Base-by-base conservation (phyloP, 768 basidiomycete genomes). In the Lentinula detonsa region DNA sequence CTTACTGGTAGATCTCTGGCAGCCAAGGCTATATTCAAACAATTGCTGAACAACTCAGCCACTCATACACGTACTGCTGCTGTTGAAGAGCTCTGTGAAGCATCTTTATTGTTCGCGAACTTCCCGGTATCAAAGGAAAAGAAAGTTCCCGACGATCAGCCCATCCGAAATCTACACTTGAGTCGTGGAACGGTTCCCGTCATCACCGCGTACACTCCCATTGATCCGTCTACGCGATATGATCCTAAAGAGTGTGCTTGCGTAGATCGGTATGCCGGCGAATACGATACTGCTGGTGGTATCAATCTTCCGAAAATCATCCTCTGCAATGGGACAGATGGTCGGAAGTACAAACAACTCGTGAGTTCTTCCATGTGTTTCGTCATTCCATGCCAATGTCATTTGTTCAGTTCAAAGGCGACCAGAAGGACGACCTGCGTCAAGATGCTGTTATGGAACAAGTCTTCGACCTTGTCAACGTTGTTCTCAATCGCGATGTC, bases 371-470 rank as follows among this genome's bases (percentile, higher is more conserved):
- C 21, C 8, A 34, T 42, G 11, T 61, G 4, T 15, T 18, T 58
- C 10, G 54, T 8, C 5, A 33, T 10, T 18, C 1, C 6, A 46
- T 33, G 8, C 18, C n/a, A 13, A 39, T 23, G 8, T 23, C 33
- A 23, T 45, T 59, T 35, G 4, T 60, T 5, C 63, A 96, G 93
- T 95, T 94, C 75, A 98, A 99, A 71, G 93, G 93, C 3, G 85
- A 90, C 74, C 90, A 90, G 8, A 79, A 85, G 9, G 97, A 99
- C 66, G 97, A 99, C 67, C 71, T 97, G 50, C 87, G 97, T 43
- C 97, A 99, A 73, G 97, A 99, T 69, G 95, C 95, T 0, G 94
- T 98, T 57, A 98, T 99, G 95, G 93, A 98, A 68, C 97, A 99
- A 73, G 93, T 97, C 2, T 99, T 99, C 68, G 85, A 85, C 18